These are phyloP conservation scores for Nemania diffusa DNA, from an alignment of 2,329 filamentous ascomycete species.

Conservation along the genomic window DNA sequence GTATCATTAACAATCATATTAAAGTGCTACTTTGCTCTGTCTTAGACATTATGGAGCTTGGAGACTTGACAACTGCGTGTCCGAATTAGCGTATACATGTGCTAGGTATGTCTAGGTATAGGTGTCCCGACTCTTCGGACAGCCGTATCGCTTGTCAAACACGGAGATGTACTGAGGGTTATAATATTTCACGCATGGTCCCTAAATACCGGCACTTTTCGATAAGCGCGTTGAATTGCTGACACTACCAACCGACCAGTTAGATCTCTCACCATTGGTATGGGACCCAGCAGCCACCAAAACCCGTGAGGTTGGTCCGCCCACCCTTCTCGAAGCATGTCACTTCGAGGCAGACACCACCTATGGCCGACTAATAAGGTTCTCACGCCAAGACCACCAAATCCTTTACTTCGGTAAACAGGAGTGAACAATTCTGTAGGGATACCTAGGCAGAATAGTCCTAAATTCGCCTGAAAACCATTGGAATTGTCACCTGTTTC, in stretches of 20 bases:
- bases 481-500: conserved; percentile 12
- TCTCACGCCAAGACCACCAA: conserved; percentile 40
- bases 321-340: conserved; percentile 35
- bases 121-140: neutral
- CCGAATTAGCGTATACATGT: neutral
- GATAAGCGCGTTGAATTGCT: conserved; percentile 31
- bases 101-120: neutral
- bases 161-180: neutral
- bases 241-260: conserved; percentile 35
- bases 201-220: conserved; percentile 28
- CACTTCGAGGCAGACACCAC: conserved; percentile 22
- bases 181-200: neutral
- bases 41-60: neutral
- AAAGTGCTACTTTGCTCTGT: neutral
- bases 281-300: conserved; percentile 38
- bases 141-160: neutral
- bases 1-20: neutral
- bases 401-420: conserved; percentile 22
- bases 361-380: conserved; percentile 37
- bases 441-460: neutral
- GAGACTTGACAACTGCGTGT: neutral
- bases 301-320: conserved; percentile 36
- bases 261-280: conserved; percentile 32
- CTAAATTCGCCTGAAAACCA: conserved; percentile 9
- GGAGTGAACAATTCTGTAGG: neutral